Base-by-base conservation (phyloP, 768 basidiomycete genomes). In the Lactarius evosmus region DNA sequence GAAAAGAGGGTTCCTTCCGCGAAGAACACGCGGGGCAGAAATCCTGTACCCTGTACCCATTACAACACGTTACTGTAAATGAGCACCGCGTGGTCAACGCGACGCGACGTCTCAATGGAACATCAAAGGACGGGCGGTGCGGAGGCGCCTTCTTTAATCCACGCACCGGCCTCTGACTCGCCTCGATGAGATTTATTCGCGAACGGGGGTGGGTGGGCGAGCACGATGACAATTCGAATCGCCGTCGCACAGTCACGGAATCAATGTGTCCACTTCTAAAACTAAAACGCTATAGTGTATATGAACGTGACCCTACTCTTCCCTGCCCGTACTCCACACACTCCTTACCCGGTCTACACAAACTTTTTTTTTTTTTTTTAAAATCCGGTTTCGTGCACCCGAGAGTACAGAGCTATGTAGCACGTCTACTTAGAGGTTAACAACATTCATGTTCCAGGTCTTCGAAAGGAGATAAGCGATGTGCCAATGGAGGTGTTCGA, bases 1-100 rank as follows among this genome's bases (percentile, higher is more conserved):
- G 38, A 61, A 65, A 61, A 52, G 53, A 38, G 60, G 64, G 59
- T 41, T n/a, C 14, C 64, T 38, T 46, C 55, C 4, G n/a, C 27
- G 38, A 57, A 38, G 36, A 51, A 50, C 17, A 38, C 51, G 33
- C 40, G 52, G 51, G 32, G 32, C 51, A 55, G 9, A 32, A 33
- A 16, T 46, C 41, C 40, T 7, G 36, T 30, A 38, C 19, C 7
- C 17, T 49, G 22, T 59, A 50, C n/a, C 58, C 55, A 51, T 66
- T 69, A 67, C 66, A 55, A n/a, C 22, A 25, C 30, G 9, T 14
- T 25, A 49, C 12, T 49, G 46, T 58, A 32, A 17, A 27, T 59
- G 22, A 32, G 49, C 50, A 60, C 58, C 50, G 58, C 49, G 34
- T 40, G 52, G 52, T 32, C 17, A 17, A 29, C 11, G 51, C 3